Conservation (phyloP, 139 green algal genomes). For the Chlorella sorokiniana region DNA sequence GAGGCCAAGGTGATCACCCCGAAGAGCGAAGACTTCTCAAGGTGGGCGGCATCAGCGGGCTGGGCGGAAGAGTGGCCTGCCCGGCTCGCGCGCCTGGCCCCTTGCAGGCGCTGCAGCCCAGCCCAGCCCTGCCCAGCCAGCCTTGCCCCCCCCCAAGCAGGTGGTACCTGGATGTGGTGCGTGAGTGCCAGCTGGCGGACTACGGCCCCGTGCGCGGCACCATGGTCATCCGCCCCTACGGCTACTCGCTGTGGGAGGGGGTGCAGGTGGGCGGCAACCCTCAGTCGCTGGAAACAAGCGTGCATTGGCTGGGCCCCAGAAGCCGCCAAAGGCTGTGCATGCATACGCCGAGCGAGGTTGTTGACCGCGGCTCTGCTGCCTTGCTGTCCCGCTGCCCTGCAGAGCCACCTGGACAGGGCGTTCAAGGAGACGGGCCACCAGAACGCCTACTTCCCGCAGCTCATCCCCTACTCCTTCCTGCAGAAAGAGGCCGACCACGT, state of each 20-base stretch:
- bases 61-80: neutral
- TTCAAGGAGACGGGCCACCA: constrained; percentile 91
- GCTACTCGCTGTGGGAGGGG: constrained; percentile 82
- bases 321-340: too few species aligned
- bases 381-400: neutral
- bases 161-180: constrained; percentile 98
- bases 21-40: constrained; percentile 83
- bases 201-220: constrained; percentile 98
- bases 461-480: constrained; percentile 98
- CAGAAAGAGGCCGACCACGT: constrained; percentile 98
- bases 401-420: constrained; percentile 67
- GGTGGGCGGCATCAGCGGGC: constrained; percentile 40
- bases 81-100: neutral
- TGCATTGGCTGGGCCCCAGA: neutral
- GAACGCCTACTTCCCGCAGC: constrained; percentile 98
- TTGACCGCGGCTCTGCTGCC: neutral
- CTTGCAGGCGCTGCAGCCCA: too few species aligned
- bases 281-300: neutral
- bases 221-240: constrained; percentile 99
- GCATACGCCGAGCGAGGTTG: too few species aligned
- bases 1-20: constrained; percentile 77
- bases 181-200: constrained; percentile 93
- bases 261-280: constrained; percentile 54
- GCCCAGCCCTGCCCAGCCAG: neutral
- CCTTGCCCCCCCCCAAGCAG: neutral